Conservation (phyloP, 805 yeast genomes). For the Ogataea glucozyma region DNA sequence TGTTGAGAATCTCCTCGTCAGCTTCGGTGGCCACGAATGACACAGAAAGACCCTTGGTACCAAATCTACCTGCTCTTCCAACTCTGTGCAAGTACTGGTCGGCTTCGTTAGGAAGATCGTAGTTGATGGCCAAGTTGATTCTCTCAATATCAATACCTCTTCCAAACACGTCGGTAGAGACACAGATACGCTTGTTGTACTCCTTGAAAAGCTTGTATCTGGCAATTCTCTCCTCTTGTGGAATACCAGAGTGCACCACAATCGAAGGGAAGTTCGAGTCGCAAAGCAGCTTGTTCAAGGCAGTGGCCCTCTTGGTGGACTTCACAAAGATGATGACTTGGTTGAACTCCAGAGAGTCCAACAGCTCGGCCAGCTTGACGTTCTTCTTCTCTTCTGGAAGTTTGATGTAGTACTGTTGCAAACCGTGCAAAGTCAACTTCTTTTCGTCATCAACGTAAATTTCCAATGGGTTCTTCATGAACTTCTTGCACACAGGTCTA, state of each 20-base stretch:
- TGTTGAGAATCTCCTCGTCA: slow-evolving; percentile 85
- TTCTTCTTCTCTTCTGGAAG: slow-evolving; percentile 90
- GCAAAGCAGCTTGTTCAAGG: slow-evolving; percentile 82
- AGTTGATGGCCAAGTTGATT: slow-evolving; percentile 95
- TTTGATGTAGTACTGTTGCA: slow-evolving; percentile 94
- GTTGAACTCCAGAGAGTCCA: slow-evolving; percentile 94
- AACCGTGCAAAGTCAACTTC: slow-evolving; percentile 94
- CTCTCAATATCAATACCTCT: slow-evolving; percentile 99
- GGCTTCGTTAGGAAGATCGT: slow-evolving; percentile 94
- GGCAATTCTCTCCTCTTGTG: slow-evolving; percentile 97
- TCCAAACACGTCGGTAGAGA: slow-evolving; percentile 96
- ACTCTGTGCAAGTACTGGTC: slow-evolving; percentile 99
- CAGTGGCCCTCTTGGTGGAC: slow-evolving; percentile 88
- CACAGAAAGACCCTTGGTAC: slow-evolving; percentile 97
- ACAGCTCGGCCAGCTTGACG: slow-evolving; percentile 85
- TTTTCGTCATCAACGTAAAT: slow-evolving; percentile 97
- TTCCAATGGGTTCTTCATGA: slow-evolving; percentile 97
- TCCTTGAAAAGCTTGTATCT: slow-evolving; percentile 96
- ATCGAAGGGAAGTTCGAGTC: slow-evolving; percentile 96
- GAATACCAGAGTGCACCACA: slow-evolving; percentile 92
- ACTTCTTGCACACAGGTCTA: slow-evolving; percentile 95
- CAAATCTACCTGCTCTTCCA: slow-evolving; percentile 99
- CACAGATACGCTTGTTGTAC: slow-evolving; percentile 98
- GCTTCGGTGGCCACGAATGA: slow-evolving; percentile 84
- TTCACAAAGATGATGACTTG: slow-evolving; percentile 96